Conservation (phyloP, 2,329 filamentous ascomycete genomes). For the Endocalyx cinctus region DNA sequence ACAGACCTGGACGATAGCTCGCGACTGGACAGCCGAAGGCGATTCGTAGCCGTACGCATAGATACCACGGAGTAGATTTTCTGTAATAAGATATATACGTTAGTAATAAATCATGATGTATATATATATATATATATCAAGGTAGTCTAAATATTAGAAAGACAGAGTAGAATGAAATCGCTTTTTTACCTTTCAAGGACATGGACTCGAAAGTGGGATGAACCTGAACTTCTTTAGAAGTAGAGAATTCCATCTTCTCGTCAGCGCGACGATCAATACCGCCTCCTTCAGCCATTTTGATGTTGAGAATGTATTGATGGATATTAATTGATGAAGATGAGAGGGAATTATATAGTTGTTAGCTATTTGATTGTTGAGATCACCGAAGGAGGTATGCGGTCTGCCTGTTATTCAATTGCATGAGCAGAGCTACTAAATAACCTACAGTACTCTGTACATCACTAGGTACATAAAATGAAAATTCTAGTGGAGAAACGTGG, state of each 20-base stretch:
- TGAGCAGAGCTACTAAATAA: too few relatives aligned
- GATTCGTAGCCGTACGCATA: conserved; percentile 99
- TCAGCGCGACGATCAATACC: conserved; percentile 87
- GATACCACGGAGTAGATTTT: conserved; percentile 92
- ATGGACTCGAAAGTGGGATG: conserved; percentile 93
- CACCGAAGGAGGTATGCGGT: too few relatives aligned
- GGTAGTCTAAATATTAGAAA: too few relatives aligned
- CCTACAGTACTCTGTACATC: too few relatives aligned
- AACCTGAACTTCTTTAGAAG: conserved; percentile 95
- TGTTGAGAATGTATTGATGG: neutral
- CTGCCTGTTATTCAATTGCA: too few relatives aligned
- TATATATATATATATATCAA: too few relatives aligned
- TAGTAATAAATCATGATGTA: conserved; percentile 6
- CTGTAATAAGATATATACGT: conserved; percentile 36
- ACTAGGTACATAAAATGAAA: too few relatives aligned
- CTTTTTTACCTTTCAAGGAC: conserved; percentile 82
- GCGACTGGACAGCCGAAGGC: conserved; percentile 93
- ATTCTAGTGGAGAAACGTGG: too few relatives aligned
- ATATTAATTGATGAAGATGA: neutral
- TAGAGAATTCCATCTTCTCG: conserved; percentile 96
- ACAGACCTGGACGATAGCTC: conserved; percentile 97
- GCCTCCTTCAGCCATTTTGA: conserved; percentile 76
- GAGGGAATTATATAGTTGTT: too few relatives aligned
- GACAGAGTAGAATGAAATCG: too few relatives aligned
- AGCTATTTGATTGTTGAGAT: too few relatives aligned